Base-by-base conservation (phyloP, 106 monocot species). In the Ottelia alismoides region DNA sequence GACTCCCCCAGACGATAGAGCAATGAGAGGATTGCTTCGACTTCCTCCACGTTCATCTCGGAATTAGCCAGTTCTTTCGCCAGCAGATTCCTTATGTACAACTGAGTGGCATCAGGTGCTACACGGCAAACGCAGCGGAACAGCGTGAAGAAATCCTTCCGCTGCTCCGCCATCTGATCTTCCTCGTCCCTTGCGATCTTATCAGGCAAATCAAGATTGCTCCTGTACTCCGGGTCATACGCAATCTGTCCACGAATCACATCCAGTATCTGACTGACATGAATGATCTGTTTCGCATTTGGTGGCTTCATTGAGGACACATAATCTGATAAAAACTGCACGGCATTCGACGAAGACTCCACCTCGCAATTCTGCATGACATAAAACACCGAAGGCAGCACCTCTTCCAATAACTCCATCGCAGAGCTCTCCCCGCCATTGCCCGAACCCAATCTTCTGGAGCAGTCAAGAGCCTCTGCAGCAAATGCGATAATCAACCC, bases 121-220 rank as follows among this genome's bases (percentile, higher is more conserved):
- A 82, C 89, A 14, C 89, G 67, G 35, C 70, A 85, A 24, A 96
- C 60, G 49, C 78, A 75, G 16, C 96, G 72, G 30, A 85, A 75
- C 56, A 96, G 55, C 7, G 61, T 24, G 17, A 89, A 65, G 19
- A 82, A 67, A 0, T 89, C 89, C 65, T 77, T 96, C 31, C 96
- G 55, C 9, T 55, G 65, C 47, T 96, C 96, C 10, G 50, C 53
- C 96, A 96, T 89, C 51, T 72, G 57, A 23, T 96, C 96, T 69
- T 96, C 96, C 69, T 82, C 78, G 47, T 96, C 96, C 57, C 52
- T 88, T 25, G 89, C 96, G 56, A 96, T 74, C 64, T 89, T 96
- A 67, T 89, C 89, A 0, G 64, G 84, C 27, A 82, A 24, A 55
- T 85, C 85, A 30, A 96, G 96, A 70, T 88, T 78, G 3, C 46